These are phyloP conservation scores for Xylaria polymorpha DNA, from an alignment of 2,329 filamentous ascomycete species.

Conservation along the genomic window DNA sequence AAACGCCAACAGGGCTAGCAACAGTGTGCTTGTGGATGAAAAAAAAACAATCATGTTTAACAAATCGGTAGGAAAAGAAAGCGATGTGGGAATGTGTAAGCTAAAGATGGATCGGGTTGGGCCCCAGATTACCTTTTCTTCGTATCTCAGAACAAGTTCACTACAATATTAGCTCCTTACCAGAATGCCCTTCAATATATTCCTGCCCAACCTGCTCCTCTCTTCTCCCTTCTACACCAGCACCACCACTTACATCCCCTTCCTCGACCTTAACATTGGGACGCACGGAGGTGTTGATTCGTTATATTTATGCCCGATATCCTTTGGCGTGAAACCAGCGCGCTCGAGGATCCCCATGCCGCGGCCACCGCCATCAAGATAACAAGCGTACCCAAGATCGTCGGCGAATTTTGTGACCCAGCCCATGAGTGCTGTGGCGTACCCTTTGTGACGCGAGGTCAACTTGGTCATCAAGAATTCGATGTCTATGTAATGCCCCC, in stretches of 20 bases:
- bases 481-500: conserved; percentile 37
- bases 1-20: conserved; percentile 16
- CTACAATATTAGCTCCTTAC: conserved; percentile 31
- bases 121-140: conserved; percentile 23
- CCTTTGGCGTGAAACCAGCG: conserved; percentile 42
- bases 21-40: conserved; percentile 13
- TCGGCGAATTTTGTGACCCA: conserved; percentile 43
- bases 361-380: conserved; percentile 45
- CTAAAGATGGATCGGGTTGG: conserved; percentile 28
- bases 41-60: conserved; percentile 18
- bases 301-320: conserved; percentile 42
- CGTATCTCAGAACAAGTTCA: conserved; percentile 26
- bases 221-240: conserved; percentile 8
- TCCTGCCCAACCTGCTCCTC: conserved; percentile 18
- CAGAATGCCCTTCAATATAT: conserved; percentile 31
- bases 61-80: conserved; percentile 19
- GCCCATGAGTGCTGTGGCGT: conserved; percentile 41
- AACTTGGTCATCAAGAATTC: conserved; percentile 44
- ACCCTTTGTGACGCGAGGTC: conserved; percentile 39
- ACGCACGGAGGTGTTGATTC: conserved; percentile 43
- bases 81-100: conserved; percentile 29
- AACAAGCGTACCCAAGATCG: conserved; percentile 41
- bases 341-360: conserved; percentile 44
- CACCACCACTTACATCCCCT: background rate
- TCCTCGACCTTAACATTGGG: conserved; percentile 43